A percentile compares a stretch with the other conserved stretches of the same genome.
These are phyloP conservation scores for Astragalus membranaceus DNA, from an alignment of 306 rosid genomes.

Conservation along the genomic window DNA sequence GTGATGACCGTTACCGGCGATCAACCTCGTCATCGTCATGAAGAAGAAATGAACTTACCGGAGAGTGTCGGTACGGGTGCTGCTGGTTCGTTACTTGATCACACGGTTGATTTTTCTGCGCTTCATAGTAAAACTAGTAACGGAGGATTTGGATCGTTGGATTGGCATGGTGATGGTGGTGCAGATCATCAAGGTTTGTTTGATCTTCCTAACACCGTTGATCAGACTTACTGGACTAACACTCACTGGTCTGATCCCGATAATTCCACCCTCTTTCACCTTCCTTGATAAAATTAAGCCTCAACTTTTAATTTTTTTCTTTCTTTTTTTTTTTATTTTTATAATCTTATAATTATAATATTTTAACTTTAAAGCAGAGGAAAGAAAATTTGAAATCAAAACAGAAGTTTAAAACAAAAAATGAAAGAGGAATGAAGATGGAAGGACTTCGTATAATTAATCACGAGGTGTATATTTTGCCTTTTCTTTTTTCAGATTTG, in stretches of 20 bases:
- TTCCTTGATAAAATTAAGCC: constrained; percentile 50
- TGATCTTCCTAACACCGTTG: constrained; percentile 79
- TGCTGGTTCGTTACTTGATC: constrained; percentile 41
- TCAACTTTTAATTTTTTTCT: neutral
- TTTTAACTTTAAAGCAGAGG: neutral
- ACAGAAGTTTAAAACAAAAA: neutral
- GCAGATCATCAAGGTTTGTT: constrained; percentile 76
- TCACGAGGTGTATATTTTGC: constrained; percentile 29
- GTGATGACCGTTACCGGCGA: neutral
- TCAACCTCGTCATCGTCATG: neutral
- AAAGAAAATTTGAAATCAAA: constrained; percentile 23
- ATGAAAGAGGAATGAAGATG: constrained; percentile 5
- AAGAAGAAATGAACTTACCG: constrained; percentile 43
- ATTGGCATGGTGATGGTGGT: constrained; percentile 51
- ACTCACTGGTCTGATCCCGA: constrained; percentile 86
- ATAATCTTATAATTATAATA: neutral
- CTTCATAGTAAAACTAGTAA: constrained; percentile 33
- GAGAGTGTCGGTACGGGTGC: constrained; percentile 24
- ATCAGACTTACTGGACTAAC: constrained; percentile 86
- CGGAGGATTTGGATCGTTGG: constrained; percentile 66
- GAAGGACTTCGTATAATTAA: constrained; percentile 19
- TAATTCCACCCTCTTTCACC: constrained; percentile 57
- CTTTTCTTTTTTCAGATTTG: neutral
- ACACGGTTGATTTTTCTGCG: constrained; percentile 46
- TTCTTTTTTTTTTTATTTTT: neutral